Percentiles rank a stretch among this genome's conserved stretches.
Conservation (phyloP, 495 filamentous ascomycete species). For the Darksidea phi region DNA sequence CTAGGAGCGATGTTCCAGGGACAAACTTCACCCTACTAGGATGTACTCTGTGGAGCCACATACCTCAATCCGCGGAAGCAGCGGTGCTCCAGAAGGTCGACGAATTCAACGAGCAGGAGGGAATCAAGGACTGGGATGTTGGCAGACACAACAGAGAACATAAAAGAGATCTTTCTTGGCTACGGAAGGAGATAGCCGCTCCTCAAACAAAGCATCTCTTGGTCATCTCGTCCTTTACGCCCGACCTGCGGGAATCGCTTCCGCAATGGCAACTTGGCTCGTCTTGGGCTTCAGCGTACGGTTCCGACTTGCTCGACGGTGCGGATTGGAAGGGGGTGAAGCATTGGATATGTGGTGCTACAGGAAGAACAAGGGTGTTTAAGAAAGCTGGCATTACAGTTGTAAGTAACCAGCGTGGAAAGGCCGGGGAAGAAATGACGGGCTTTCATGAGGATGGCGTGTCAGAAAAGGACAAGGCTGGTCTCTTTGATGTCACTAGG, state of each 20-base stretch:
- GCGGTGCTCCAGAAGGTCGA: constrained; percentile 47
- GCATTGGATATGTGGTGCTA: constrained; percentile 57
- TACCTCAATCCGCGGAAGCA: constrained; percentile 43
- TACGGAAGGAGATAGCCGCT: constrained; percentile 48
- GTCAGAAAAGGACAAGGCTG: constrained; percentile 11
- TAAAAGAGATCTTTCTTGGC: constrained; percentile 52
- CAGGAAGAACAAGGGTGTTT: constrained; percentile 52
- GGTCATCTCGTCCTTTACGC: constrained; percentile 58
- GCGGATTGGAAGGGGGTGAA: constrained; percentile 39
- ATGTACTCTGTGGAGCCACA: constrained; percentile 57
- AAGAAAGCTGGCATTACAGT: constrained; percentile 44
- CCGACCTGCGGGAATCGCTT: constrained; percentile 47
- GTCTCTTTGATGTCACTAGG: constrained; percentile 20
- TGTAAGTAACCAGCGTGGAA: constrained; percentile 57
- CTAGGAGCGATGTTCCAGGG: constrained; percentile 44
- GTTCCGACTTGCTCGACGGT: constrained; percentile 49
- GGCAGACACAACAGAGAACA: constrained; percentile 51
- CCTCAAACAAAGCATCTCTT: too few relatives aligned
- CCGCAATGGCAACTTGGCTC: constrained; percentile 48
- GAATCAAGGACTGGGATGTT: constrained; percentile 52
- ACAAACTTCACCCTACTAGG: constrained; percentile 53
- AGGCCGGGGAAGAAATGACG: constrained; percentile 37
- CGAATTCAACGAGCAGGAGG: constrained; percentile 48
- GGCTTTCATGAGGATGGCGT: constrained; percentile 7
- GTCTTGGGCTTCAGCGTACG: constrained; percentile 51